Conservation (phyloP, 805 yeast genomes). For the Starmerella kuoi region DNA sequence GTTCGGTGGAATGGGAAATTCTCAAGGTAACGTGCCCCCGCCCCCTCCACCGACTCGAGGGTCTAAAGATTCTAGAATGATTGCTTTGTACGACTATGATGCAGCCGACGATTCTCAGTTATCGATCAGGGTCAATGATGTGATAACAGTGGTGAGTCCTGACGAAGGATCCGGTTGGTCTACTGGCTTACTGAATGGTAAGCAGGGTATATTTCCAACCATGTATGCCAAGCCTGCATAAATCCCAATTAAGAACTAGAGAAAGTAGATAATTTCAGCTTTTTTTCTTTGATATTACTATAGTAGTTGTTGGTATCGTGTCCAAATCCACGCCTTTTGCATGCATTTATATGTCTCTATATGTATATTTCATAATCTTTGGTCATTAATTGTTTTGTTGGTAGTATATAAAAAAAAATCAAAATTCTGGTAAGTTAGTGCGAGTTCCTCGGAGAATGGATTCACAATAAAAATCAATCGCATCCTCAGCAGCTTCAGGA, state of each 20-base stretch:
- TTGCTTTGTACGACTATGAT: constrained; percentile 61
- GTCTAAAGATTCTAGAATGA: constrained; percentile 23
- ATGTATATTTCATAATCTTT: no score
- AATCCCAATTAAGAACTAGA: no score
- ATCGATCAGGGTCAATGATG: constrained; percentile 59
- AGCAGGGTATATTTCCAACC: constrained; percentile 64
- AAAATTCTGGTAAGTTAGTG: constrained; percentile 10
- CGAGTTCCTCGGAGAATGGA: constrained; percentile 24
- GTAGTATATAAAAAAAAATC: no score
- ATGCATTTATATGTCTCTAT: no score
- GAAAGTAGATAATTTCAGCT: no score
- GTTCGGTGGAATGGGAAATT: constrained; percentile 16
- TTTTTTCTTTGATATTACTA: no score
- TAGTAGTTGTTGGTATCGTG: no score
- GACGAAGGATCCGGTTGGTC: constrained; percentile 88
- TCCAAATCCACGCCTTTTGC: no score
- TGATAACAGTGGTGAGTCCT: constrained; percentile 46
- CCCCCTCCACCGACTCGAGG: constrained; percentile 57
- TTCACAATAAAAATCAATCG: constrained; percentile 26
- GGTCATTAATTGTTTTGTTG: no score
- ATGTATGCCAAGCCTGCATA: constrained; percentile 39
- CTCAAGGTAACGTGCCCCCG: constrained; percentile 36
- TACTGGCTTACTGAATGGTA: constrained; percentile 64
- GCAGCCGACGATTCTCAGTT: constrained; percentile 77
- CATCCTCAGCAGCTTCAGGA: constrained; percentile 27